Evolutionary conservation across 139 green algal genomes (phyloP).

Genomic region (Tetradesmus lagerheimii): DNA sequence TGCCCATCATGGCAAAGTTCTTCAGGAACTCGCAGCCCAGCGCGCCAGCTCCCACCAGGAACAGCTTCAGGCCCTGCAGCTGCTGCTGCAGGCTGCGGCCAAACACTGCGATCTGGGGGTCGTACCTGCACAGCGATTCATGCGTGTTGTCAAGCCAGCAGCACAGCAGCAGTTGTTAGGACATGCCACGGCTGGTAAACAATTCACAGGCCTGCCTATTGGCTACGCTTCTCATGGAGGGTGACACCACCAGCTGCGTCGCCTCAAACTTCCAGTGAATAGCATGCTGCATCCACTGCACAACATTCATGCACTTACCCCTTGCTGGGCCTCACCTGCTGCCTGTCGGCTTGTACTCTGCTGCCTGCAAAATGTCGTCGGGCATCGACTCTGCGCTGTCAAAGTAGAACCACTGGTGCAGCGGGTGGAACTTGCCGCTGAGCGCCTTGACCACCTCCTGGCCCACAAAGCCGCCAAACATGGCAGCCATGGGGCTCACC

Average conservation of each 20-base stretch:
- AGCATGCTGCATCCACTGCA: no score
- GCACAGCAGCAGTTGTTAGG: background rate
- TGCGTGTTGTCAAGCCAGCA: background rate
- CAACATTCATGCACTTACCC: no score
- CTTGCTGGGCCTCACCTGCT: slow-evolving; percentile 69
- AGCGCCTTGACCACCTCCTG: slow-evolving; percentile 99
- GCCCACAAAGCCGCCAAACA: slow-evolving; percentile 97
- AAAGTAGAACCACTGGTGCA: slow-evolving; percentile 97
- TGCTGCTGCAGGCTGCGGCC: slow-evolving; percentile 81
- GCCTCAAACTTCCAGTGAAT: no score
- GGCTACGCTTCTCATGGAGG: no score
- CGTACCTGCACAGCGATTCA: slow-evolving; percentile 75
- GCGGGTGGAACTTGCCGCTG: slow-evolving; percentile 96
- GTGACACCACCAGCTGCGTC: no score
- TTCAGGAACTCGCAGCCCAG: slow-evolving; percentile 99
- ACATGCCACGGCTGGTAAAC: background rate
- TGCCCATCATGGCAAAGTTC: slow-evolving; percentile 98
- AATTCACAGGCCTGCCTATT: no score
- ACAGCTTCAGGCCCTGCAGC: slow-evolving; percentile 83
- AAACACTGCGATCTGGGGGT: slow-evolving; percentile 92
- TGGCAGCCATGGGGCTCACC: slow-evolving; percentile 95
- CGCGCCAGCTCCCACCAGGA: slow-evolving; percentile 97
- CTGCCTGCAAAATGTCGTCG: slow-evolving; percentile 62
- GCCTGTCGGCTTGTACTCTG: slow-evolving; percentile 72
- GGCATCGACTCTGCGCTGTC: slow-evolving; percentile 87